These are phyloP conservation scores for Candida cerambycidarum DNA, from an alignment of 805 yeast genomes.

Conservation along the genomic window DNA sequence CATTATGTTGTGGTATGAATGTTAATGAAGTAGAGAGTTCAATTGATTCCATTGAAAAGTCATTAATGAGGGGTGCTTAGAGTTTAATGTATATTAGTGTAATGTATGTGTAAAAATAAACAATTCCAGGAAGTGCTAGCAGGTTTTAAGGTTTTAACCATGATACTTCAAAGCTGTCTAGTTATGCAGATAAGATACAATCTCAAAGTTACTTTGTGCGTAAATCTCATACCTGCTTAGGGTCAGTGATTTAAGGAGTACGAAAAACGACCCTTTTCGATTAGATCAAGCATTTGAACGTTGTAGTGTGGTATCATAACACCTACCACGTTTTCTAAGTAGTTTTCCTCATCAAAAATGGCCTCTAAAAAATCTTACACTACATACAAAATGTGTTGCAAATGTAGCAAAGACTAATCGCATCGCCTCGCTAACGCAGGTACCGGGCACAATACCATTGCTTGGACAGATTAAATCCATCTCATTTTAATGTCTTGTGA, in stretches of 20 bases:
- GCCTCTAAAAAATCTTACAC: too few species aligned
- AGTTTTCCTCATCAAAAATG: too few species aligned
- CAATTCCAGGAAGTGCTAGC: too few species aligned
- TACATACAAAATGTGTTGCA: too few species aligned
- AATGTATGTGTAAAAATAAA: background rate
- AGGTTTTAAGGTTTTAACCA: too few species aligned
- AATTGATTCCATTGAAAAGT: conserved; percentile 44
- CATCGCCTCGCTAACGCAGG: background rate
- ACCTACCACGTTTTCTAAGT: too few species aligned
- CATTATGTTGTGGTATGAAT: conserved; percentile 44
- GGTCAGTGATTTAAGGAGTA: background rate
- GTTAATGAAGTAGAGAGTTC: conserved; percentile 39
- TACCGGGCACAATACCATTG: background rate
- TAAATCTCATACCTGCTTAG: background rate
- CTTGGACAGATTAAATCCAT: background rate
- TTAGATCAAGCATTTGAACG: too few species aligned
- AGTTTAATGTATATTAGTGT: background rate
- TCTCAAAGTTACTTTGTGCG: background rate
- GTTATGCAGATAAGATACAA: background rate
- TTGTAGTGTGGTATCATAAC: too few species aligned
- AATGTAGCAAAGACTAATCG: background rate
- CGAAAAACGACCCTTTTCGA: background rate
- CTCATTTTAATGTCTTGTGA: too few species aligned
- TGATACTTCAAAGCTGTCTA: too few species aligned
- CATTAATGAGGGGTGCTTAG: conserved; percentile 22